Percentiles rank a stretch among this genome's conserved stretches.
phyloP scores from a whole-genome alignment of 176 grass and related monocot species.

The Bonia amplexicaulis region DNA sequence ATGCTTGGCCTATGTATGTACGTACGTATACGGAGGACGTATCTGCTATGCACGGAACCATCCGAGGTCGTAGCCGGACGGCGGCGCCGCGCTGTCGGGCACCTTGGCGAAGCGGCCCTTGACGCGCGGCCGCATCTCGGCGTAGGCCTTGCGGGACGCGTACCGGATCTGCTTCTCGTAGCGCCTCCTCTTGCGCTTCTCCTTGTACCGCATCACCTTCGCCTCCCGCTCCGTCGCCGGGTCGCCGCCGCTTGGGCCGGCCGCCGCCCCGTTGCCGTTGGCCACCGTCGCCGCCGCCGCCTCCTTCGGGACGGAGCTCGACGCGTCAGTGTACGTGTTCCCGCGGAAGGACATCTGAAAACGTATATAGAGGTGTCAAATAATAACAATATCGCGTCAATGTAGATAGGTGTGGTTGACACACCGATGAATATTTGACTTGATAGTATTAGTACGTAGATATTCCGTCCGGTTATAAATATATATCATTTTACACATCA shows the following conservation, averaged over 20 bases:
- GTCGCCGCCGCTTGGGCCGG: neutral
- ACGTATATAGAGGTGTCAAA: neutral
- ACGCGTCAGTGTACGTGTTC: conserved; percentile 28
- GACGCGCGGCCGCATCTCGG: conserved; percentile 79
- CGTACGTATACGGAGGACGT: no score
- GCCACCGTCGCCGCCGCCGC: neutral
- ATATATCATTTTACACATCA: no score
- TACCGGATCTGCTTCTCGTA: conserved; percentile 95
- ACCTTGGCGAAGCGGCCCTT: conserved; percentile 94
- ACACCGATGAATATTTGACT: neutral
- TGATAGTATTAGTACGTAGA: neutral
- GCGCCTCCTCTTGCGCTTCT: conserved; percentile 79
- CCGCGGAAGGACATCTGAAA: conserved; percentile 45
- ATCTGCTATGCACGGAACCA: conserved; percentile 49
- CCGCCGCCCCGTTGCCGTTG: neutral
- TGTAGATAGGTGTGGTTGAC: neutral
- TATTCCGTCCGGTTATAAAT: no score
- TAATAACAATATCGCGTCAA: neutral
- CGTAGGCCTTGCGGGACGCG: conserved; percentile 89
- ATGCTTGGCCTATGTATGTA: neutral
- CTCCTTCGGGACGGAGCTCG: conserved; percentile 25
- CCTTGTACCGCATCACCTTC: conserved; percentile 83
- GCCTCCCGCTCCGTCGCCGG: conserved; percentile 56
- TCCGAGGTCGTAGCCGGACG: conserved; percentile 47
- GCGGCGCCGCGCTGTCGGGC: conserved; percentile 37